These are phyloP conservation scores for Geoglossum cookeanum DNA, from an alignment of 2,329 filamentous ascomycete genomes.

Conservation along the genomic window DNA sequence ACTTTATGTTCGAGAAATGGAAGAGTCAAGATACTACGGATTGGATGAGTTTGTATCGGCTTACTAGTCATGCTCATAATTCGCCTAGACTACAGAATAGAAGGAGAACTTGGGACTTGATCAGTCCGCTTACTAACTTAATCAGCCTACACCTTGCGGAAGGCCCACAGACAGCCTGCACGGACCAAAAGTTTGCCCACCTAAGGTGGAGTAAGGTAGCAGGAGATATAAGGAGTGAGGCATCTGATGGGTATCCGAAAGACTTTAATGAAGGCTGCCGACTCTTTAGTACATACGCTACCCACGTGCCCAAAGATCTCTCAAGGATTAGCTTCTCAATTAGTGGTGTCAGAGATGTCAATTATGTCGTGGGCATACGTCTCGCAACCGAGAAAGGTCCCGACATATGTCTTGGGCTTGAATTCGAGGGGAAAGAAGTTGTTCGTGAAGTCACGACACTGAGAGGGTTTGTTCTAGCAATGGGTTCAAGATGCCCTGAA, in stretches of 20 bases:
- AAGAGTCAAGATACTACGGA: constrained; percentile 1
- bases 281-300: constrained; percentile 1
- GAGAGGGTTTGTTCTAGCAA: constrained; percentile 1
- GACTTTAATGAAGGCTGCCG: constrained; percentile 2
- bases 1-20: constrained; percentile 1
- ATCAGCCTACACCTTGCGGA: not conserved
- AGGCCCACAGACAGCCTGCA: not conserved
- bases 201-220: constrained; percentile 2
- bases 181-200: not conserved
- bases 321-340: constrained; percentile 1
- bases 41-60: constrained; percentile 3
- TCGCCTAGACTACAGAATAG: not conserved
- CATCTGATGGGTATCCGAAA: not conserved
- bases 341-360: not conserved
- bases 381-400: constrained; percentile 2
- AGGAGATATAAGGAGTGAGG: constrained; percentile 1
- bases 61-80: constrained; percentile 3
- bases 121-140: not conserved
- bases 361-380: constrained; percentile 1
- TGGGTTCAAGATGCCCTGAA: constrained; percentile 1
- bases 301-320: constrained; percentile 1
- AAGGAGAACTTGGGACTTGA: constrained; percentile 4
- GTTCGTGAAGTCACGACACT: constrained; percentile 1
- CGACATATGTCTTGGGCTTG: not conserved
- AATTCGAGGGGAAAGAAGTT: not conserved